These are phyloP conservation scores for Sporobolomyces phaffii DNA, from an alignment of 768 basidiomycete species.

Conservation along the genomic window DNA sequence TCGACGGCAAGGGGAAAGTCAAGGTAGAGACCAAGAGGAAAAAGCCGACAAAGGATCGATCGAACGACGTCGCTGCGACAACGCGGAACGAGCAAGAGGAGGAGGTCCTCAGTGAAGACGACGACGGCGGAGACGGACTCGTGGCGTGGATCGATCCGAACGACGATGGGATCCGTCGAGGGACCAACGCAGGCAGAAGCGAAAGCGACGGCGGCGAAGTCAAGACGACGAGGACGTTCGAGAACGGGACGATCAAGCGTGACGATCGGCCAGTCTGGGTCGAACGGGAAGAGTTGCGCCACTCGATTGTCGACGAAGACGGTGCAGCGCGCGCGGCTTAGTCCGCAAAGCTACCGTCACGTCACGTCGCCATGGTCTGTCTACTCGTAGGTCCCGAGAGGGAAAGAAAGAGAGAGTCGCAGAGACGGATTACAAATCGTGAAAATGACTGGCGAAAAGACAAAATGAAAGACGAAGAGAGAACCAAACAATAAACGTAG, in stretches of 20 bases:
- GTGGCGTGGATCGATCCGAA: background rate
- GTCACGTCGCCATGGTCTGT: no score
- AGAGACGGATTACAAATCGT: background rate
- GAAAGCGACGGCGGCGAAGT: background rate
- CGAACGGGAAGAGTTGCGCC: constrained; percentile 9
- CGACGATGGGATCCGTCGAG: background rate
- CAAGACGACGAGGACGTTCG: background rate
- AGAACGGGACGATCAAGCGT: background rate
- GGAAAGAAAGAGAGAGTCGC: background rate
- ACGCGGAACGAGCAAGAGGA: background rate
- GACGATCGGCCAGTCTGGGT: background rate
- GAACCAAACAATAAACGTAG: no score
- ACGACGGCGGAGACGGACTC: background rate
- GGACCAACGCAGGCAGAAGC: background rate
- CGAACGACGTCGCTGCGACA: no score
- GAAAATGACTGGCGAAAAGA: background rate
- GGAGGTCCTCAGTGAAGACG: background rate
- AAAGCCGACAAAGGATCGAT: background rate
- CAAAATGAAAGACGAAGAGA: background rate
- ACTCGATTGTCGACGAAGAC: constrained; percentile 6
- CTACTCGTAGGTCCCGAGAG: background rate
- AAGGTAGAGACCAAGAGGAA: constrained; percentile 20
- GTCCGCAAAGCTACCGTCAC: no score
- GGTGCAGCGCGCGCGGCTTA: no score
- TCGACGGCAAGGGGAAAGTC: constrained; percentile 32